Percentiles rank a stretch among this genome's conserved stretches.
Evolutionary conservation across 768 basidiomycete species (phyloP).

Genomic region (Pleurotus djamor): DNA sequence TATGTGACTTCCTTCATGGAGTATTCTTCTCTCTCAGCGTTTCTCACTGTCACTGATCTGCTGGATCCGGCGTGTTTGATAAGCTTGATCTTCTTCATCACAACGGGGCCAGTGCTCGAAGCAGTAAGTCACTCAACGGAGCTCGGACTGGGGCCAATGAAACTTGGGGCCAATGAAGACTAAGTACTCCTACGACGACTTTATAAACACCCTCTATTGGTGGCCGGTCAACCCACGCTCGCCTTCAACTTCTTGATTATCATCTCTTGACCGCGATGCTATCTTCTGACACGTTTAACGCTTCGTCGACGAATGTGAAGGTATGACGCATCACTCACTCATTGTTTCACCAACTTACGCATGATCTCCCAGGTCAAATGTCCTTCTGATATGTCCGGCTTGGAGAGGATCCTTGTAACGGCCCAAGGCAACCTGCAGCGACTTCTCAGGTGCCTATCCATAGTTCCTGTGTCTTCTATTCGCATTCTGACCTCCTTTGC

Average conservation of each 20-base stretch:
- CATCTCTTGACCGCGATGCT: not conserved
- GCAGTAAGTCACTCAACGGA: not conserved
- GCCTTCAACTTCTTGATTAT: not conserved
- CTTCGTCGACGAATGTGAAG: not conserved
- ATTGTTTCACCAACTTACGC: not conserved
- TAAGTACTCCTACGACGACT: not conserved
- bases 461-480: not conserved
- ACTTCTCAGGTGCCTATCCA: slow-evolving; percentile 52
- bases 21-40: not conserved
- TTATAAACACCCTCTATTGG: not conserved
- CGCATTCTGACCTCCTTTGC: not conserved
- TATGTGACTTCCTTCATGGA: not conserved
- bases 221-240: not conserved
- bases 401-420: slow-evolving; percentile 69
- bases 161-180: not conserved
- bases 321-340: not conserved
- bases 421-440: slow-evolving; percentile 72
- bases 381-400: slow-evolving; percentile 48
- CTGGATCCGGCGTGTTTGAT: not conserved
- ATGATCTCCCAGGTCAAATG: slow-evolving; percentile 41
- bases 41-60: not conserved
- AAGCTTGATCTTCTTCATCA: not conserved
- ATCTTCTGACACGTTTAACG: not conserved
- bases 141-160: not conserved
- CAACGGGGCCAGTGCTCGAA: not conserved